Evolutionary conservation across 169 alveolate genomes (phyloP), one percentile per base, ranked within the genome.

Genomic region (Plasmodium blacklocki): DNA sequence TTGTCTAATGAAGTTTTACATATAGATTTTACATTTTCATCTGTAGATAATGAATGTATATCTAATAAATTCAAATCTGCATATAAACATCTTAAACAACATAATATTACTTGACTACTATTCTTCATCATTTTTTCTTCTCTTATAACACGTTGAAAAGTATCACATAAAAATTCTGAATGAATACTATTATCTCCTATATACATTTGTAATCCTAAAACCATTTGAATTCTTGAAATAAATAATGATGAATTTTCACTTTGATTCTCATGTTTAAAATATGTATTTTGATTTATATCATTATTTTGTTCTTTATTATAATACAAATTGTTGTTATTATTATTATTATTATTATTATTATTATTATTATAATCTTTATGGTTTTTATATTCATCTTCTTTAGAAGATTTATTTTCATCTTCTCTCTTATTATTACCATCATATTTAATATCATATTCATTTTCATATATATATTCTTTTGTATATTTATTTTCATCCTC

Each of bases 141-240:
- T n/a, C 73, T 80, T 54, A 80, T 80, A 39, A 80, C 26, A 21
- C 90, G 50, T 11, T 80, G 72, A 43, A 80, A 80, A 0, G 90
- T 80, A 15, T 80, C 90, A 39, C 90, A 80, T 59, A 80, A 47
- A 71, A 80, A 80, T 68, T 80, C 90, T 1, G 90, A 52, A n/a
- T 80, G 90, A 4, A 80, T 67, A 56, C 90, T 80, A 21, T 80
- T 80, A 23, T 80, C 90, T 7, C 90, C 90, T 26, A 80, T 80
- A 68, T 80, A 80, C 62, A 72, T 72, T 45, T 80, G 90, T 64
- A 80, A 54, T 8, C 90, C 90, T 21, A 80, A 47, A 15, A 80
- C 73, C 90, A 80, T 80, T 26, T 80, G 90, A 9, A 80, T 80
- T 52, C 90, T 8, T 0, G 90, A 80, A 12, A 80, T 80, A 49